These are phyloP conservation scores for Bipolaris sorokiniana DNA, from an alignment of 2,329 filamentous ascomycete species.

Conservation along the genomic window DNA sequence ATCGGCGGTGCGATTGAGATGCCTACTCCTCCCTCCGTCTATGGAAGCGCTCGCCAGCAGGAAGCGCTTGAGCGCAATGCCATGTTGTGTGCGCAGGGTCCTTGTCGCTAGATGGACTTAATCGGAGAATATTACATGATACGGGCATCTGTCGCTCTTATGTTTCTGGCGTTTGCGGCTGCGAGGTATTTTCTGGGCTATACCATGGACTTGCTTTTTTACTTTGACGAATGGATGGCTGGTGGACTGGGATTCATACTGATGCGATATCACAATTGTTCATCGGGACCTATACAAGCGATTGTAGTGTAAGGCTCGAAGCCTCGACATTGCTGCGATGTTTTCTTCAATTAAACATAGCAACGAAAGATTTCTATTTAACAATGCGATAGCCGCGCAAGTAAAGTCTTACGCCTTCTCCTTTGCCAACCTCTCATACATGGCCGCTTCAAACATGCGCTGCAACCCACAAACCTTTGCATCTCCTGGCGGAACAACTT, in stretches of 20 bases:
- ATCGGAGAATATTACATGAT: too few relatives aligned
- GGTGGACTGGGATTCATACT: too few relatives aligned
- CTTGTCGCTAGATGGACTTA: conserved; percentile 11
- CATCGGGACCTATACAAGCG: too few relatives aligned
- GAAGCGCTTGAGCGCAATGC: conserved; percentile 27
- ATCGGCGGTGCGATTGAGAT: background rate
- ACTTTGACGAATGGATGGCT: too few relatives aligned
- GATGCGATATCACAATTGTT: too few relatives aligned
- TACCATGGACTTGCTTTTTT: too few relatives aligned
- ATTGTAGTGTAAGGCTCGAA: too few relatives aligned
- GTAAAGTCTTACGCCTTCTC: background rate
- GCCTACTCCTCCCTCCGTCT: conserved; percentile 1
- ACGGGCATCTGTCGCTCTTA: too few relatives aligned
- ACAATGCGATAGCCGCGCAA: background rate
- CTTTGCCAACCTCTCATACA: conserved; percentile 5
- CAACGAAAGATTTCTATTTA: background rate
- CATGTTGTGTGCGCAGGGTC: conserved; percentile 8
- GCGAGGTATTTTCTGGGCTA: too few relatives aligned
- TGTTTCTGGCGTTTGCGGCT: too few relatives aligned
- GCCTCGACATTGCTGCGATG: too few relatives aligned
- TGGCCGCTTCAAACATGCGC: conserved; percentile 27
- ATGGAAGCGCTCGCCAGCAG: conserved; percentile 22
- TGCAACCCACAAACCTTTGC: conserved; percentile 19
- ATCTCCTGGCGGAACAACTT: conserved; percentile 43
- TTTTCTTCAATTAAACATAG: too few relatives aligned